Evolutionary conservation across 2,329 filamentous ascomycete species (phyloP), one percentile per base, ranked within the genome.

Genomic region (Stagonosporopsis chrysanthemi): DNA sequence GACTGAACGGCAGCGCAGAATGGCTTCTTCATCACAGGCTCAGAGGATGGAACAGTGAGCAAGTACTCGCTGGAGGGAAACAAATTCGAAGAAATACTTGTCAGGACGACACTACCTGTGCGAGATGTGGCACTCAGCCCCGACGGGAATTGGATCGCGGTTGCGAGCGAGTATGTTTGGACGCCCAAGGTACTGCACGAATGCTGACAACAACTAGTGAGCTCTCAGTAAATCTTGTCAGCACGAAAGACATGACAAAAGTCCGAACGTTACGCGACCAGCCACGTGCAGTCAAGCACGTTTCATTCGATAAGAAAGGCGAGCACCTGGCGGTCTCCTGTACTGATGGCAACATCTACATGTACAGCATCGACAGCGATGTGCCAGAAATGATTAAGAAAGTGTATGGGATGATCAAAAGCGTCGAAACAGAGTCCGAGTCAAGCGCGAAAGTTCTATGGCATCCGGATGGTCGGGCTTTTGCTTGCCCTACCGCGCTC

Each of bases 41-140:
- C 91, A 19, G 94, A 99, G 76, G 93, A 98, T 78, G 95, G 96
- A 71, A 95, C 90, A n/a, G 92, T 99, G 69, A 96, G 90, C 81
- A 87, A 92, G 68, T 99, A 96, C 80, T 90, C 90, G n/a, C 83
- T 97, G 46, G 83, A 86, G 54, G 86, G 86, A 2, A 88, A 88
- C 69, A 77, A 82, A 26, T 91, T 96, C 78, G 91, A 96, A 61
- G 88, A 89, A 58, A 90, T 96, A 64, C 84, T 99, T 47, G 84
- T 92, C 24, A 88, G 95, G 63, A 91, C 89, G 56, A 88, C 92
- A n/a, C 81, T 97, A 2, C 91, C 95, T 0, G 86, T 97, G 29
- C 86, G 95, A 69, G 92, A 97, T 74, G 82, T 99, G 50, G 88
- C 91, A 4, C 81, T 99, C 14, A 93, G 92, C 2, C 85, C 87